Evolutionary conservation across 1,284 basidiomycete genomes (phyloP).

Genomic region (Leccinum subrobustum): DNA sequence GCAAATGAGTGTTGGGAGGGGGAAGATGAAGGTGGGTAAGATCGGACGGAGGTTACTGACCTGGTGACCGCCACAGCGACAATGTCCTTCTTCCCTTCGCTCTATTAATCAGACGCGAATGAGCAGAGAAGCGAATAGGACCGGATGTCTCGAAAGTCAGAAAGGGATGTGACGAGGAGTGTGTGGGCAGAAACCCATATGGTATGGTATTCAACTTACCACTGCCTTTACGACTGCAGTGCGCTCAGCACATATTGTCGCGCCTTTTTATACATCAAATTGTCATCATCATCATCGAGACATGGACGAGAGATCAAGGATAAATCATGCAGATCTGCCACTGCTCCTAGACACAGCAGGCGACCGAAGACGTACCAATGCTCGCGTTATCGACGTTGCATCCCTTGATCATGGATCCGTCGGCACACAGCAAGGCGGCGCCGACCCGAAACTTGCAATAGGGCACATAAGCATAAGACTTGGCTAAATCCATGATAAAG

Average conservation of each 20-base stretch:
- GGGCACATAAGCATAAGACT: conserved; percentile 60
- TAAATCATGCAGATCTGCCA: background rate
- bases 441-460: conserved; percentile 92
- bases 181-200: background rate
- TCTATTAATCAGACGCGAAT: conserved; percentile 44
- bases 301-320: background rate
- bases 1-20: background rate
- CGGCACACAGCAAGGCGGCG: conserved; percentile 70
- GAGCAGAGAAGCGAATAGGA: background rate
- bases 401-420: conserved; percentile 76
- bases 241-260: conserved; percentile 84
- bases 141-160: background rate
- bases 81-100: conserved; percentile 72
- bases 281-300: background rate
- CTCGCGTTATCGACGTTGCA: conserved; percentile 92
- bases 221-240: conserved; percentile 86
- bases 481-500: conserved; percentile 38
- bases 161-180: background rate
- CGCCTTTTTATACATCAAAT: conserved; percentile 42
- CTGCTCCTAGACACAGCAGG: background rate
- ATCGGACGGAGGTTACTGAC: background rate
- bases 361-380: conserved; percentile 56
- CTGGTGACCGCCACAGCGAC: conserved; percentile 33
- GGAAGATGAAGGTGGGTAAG: background rate
- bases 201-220: conserved; percentile 38